Evolutionary conservation across 371 early-diverging fungal species (phyloP).

Genomic region (Capniomyces stellatus): DNA sequence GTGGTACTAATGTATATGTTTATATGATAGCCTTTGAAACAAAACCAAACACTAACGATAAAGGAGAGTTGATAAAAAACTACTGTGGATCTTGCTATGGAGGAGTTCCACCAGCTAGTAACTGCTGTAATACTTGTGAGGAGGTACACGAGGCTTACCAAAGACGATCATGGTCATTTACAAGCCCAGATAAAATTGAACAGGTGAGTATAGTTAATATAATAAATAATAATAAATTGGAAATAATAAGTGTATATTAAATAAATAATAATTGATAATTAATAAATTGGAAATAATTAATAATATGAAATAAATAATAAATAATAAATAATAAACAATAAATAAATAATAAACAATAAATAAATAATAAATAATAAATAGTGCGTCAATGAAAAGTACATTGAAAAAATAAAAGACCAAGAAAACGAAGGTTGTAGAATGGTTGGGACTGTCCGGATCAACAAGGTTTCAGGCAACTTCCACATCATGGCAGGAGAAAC

Average conservation of each 20-base stretch:
- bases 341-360: too few species aligned
- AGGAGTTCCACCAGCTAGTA: constrained; percentile 37
- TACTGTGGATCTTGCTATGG: constrained; percentile 89
- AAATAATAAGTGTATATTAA: too few species aligned
- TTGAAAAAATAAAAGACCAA: constrained; percentile 52
- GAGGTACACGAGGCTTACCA: constrained; percentile 76
- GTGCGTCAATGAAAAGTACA: constrained; percentile 76
- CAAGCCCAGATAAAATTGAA: constrained; percentile 49
- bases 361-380: too few species aligned
- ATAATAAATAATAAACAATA: too few species aligned
- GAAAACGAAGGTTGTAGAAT: constrained; percentile 79
- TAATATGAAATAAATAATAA: too few species aligned
- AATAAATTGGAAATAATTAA: too few species aligned
- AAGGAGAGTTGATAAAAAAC: constrained; percentile 10
- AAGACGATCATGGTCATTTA: constrained; percentile 62
- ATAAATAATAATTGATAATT: too few species aligned
- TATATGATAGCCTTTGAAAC: not conserved
- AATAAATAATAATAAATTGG: too few species aligned
- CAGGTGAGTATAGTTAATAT: too few species aligned
- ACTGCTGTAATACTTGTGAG: constrained; percentile 94
- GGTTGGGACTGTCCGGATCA: constrained; percentile 60
- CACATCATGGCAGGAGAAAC: constrained; percentile 84
- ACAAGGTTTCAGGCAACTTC: constrained; percentile 82
- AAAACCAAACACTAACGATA: not conserved
- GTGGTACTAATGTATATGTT: not conserved